Evolutionary conservation across 2,329 filamentous ascomycete genomes (phyloP).

Genomic region (Alternaria angustiovoidea): DNA sequence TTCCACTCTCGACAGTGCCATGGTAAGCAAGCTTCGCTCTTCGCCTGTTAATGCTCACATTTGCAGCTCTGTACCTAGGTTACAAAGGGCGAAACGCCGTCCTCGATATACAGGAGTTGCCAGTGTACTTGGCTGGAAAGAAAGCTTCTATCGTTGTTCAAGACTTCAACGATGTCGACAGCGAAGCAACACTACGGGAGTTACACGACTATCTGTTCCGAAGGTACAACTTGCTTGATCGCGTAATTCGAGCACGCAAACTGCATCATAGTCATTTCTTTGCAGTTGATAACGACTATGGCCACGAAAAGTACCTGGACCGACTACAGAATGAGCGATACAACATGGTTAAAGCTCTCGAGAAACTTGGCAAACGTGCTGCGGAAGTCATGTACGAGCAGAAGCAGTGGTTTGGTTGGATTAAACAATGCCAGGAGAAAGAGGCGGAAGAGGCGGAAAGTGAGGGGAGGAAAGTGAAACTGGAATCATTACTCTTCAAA

Average conservation of each 20-base stretch:
- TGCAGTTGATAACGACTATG: slow-evolving; percentile 54
- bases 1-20: slow-evolving; percentile 39
- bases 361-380: slow-evolving; percentile 54
- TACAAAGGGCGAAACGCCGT: slow-evolving; percentile 59
- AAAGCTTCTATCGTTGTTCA: slow-evolving; percentile 52
- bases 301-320: slow-evolving; percentile 54
- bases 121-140: slow-evolving; percentile 49
- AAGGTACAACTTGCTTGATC: slow-evolving; percentile 49
- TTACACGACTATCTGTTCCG: slow-evolving; percentile 55
- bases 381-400: slow-evolving; percentile 56
- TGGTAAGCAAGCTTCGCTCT: slow-evolving; percentile 15
- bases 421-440: slow-evolving; percentile 54
- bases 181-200: slow-evolving; percentile 49
- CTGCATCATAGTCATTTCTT: slow-evolving; percentile 56
- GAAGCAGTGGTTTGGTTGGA: slow-evolving; percentile 61
- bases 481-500: slow-evolving; percentile 50
- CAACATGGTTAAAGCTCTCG: slow-evolving; percentile 52
- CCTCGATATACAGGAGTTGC: slow-evolving; percentile 52
- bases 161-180: slow-evolving; percentile 50
- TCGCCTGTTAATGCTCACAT: neutral
- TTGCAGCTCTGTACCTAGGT: slow-evolving; percentile 54
- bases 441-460: slow-evolving; percentile 58
- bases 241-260: slow-evolving; percentile 54
- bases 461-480: slow-evolving; percentile 60
- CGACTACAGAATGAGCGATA: slow-evolving; percentile 50